Evolutionary conservation across 139 green algal species (phyloP).

Genomic region (Tetratostichococcus sp.): DNA sequence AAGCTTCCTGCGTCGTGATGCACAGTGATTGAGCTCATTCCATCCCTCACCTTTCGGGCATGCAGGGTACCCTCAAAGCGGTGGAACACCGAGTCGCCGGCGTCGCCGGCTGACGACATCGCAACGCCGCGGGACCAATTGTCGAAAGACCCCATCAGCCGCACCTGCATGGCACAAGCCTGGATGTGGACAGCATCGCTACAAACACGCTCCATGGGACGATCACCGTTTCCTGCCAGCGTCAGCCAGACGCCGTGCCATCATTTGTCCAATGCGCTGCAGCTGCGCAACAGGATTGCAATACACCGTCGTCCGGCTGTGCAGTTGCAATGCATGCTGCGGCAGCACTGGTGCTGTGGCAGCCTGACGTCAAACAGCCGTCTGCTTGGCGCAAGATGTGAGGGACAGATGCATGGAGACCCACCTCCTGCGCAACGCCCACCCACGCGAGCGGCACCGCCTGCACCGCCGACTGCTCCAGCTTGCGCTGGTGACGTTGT

Average conservation of each 20-base stretch:
- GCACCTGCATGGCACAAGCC: too few relatives aligned
- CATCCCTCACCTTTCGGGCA: neutral
- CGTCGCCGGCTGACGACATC: constrained; percentile 40
- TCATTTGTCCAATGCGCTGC: neutral
- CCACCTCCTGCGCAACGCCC: neutral
- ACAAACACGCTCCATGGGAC: too few relatives aligned
- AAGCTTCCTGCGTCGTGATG: too few relatives aligned
- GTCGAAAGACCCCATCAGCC: constrained; percentile 61
- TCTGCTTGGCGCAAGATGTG: too few relatives aligned
- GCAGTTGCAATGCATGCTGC: too few relatives aligned
- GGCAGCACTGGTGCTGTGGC: too few relatives aligned
- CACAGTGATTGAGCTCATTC: neutral
- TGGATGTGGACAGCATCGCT: too few relatives aligned
- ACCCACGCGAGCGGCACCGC: neutral
- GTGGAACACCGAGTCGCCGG: constrained; percentile 41
- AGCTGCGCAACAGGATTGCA: neutral
- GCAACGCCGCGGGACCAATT: constrained; percentile 55
- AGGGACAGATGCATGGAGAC: too few relatives aligned
- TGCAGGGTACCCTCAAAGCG: constrained; percentile 30
- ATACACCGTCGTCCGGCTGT: too few relatives aligned
- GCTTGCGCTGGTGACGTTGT: neutral
- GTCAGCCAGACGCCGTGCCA: neutral
- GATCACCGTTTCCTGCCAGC: neutral
- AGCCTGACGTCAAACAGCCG: too few relatives aligned
- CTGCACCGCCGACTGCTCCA: neutral